A percentile compares a stretch with the other conserved stretches of the same genome.
Evolutionary conservation across 352 stramenopile genomes (phyloP).

Genomic region (Lagenidium giganteum): DNA sequence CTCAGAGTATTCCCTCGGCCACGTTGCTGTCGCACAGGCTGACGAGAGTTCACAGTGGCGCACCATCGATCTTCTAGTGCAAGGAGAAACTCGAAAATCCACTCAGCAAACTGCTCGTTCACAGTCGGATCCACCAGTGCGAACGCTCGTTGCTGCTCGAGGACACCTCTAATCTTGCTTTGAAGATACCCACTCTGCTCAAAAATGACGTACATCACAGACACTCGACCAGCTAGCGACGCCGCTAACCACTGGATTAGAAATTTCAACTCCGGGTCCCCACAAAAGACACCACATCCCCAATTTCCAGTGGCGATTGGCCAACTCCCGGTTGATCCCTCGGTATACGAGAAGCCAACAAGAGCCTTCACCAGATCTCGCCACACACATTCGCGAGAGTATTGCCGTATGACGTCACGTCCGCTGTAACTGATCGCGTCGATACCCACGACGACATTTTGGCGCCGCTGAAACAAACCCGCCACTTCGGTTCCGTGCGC

Average conservation of each 20-base stretch:
- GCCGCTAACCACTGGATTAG: slow-evolving; percentile 79
- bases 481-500: no score
- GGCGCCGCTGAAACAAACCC: slow-evolving; percentile 23
- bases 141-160: no score
- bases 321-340: slow-evolving; percentile 22
- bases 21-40: no score
- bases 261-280: slow-evolving; percentile 75
- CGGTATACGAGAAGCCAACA: slow-evolving; percentile 49
- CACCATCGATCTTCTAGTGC: slow-evolving; percentile 3
- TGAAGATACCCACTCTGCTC: slow-evolving; percentile 35
- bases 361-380: slow-evolving; percentile 70
- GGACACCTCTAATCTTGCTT: slow-evolving; percentile 23
- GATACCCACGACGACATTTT: slow-evolving; percentile 70
- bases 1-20: no score
- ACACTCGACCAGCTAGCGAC: slow-evolving; percentile 32
- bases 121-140: no score
- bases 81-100: slow-evolving; percentile 8
- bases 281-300: slow-evolving; percentile 75
- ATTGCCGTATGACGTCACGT: slow-evolving; percentile 32
- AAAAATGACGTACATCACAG: slow-evolving; percentile 62
- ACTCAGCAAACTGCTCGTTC: neutral
- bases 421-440: slow-evolving; percentile 63
- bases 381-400: slow-evolving; percentile 34
- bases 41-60: no score
- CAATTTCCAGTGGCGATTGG: slow-evolving; percentile 74